phyloP scores from a whole-genome alignment of 495 filamentous ascomycete species.

The Darksidea phi region DNA sequence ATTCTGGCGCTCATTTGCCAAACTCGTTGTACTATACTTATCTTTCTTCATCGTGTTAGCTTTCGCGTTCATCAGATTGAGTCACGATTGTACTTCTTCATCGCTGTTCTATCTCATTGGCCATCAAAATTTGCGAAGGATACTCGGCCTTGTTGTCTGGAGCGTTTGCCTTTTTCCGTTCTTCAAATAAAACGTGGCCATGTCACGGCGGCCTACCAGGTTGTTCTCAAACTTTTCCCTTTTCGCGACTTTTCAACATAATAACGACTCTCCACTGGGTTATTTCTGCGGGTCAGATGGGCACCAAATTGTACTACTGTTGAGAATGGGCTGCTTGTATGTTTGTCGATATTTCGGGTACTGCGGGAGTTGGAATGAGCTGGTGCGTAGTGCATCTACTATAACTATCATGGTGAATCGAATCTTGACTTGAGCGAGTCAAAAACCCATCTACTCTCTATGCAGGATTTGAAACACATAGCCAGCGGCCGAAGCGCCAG shows the following conservation, averaged over 20 bases:
- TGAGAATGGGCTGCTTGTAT: background rate
- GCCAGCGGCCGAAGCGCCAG: too few species aligned
- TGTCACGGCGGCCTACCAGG: slow-evolving; percentile 24
- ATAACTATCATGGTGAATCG: background rate
- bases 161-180: background rate
- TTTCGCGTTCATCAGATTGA: background rate
- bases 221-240: slow-evolving; percentile 12
- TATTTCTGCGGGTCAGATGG: slow-evolving; percentile 28
- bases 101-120: background rate
- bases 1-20: slow-evolving; percentile 31
- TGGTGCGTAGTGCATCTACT: background rate
- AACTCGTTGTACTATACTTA: slow-evolving; percentile 29
- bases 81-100: slow-evolving; percentile 15
- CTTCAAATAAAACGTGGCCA: slow-evolving; percentile 21
- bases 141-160: background rate
- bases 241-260: background rate
- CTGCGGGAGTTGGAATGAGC: background rate
- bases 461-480: background rate
- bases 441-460: background rate
- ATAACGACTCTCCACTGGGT: background rate
- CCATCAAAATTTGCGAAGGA: slow-evolving; percentile 17
- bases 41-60: slow-evolving; percentile 3
- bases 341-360: background rate
- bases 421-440: background rate
- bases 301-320: slow-evolving; percentile 13